Conservation (phyloP, 441 rosid genomes). For the Erodium texanum region DNA sequence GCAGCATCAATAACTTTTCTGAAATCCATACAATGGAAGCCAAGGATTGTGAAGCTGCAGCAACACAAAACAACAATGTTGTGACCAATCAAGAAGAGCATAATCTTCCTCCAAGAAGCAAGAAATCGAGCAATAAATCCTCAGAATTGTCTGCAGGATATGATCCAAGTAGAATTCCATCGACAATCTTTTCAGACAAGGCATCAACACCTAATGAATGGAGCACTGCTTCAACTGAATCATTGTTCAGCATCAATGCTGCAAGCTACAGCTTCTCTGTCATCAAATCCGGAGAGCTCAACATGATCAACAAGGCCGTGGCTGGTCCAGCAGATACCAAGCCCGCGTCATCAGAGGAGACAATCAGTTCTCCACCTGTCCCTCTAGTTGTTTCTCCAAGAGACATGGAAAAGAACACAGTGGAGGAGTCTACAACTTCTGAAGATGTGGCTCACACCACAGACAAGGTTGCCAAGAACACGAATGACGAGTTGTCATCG, state of each 20-base stretch:
- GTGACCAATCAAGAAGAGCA: conserved; percentile 11
- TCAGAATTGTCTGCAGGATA: conserved; percentile 14
- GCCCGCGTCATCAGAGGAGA: not conserved
- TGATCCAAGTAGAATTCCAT: conserved; percentile 60
- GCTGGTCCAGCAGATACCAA: conserved; percentile 12
- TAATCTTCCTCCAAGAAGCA: not conserved
- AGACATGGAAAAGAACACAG: conserved; percentile 22
- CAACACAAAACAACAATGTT: conserved; percentile 3
- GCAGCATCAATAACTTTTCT: not conserved
- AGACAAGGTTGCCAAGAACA: not conserved
- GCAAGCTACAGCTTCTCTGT: conserved; percentile 44
- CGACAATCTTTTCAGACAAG: conserved; percentile 37
- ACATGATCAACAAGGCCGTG: conserved; percentile 35
- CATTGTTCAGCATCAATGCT: conserved; percentile 69
- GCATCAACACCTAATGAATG: conserved; percentile 45
- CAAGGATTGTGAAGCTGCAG: conserved; percentile 8
- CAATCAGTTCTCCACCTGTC: not conserved
- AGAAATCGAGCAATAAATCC: not conserved
- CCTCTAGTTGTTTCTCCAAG: not conserved
- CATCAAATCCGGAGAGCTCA: conserved; percentile 50
- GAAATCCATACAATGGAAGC: not conserved
- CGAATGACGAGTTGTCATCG: conserved; percentile 20
- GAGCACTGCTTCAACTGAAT: conserved; percentile 84
- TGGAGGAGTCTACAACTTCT: no score
- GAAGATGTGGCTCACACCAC: no score